These are phyloP conservation scores for Fusarium sp. DNA, from an alignment of 2,329 filamentous ascomycete genomes.

Conservation along the genomic window DNA sequence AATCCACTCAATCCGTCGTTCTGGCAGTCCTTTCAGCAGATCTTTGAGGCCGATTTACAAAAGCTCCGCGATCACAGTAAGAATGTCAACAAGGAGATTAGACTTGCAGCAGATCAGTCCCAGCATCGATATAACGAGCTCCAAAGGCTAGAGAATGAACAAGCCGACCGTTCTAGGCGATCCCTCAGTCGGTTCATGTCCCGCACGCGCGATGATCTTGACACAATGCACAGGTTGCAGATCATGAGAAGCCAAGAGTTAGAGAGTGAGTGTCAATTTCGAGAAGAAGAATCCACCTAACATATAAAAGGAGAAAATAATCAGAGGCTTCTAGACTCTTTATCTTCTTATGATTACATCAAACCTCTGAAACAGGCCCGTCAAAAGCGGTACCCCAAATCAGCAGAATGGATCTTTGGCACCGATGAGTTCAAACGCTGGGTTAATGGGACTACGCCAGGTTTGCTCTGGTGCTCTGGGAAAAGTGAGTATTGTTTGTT, in stretches of 20 bases:
- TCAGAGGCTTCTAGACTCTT: constrained; percentile 38
- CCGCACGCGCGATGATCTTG: fast-evolving
- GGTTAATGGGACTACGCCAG: constrained; percentile 1
- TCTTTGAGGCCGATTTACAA: constrained; percentile 38
- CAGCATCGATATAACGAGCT: constrained; percentile 36
- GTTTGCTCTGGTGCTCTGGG: constrained; percentile 42
- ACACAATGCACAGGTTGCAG: not conserved
- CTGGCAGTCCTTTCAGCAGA: constrained; percentile 42
- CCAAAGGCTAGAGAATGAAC: not conserved
- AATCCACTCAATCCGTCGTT: not conserved
- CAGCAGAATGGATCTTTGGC: constrained; percentile 41
- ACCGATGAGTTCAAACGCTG: constrained; percentile 40
- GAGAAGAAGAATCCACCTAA: fast-evolving
- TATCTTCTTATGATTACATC: constrained; percentile 41
- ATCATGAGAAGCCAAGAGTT: fast-evolving
- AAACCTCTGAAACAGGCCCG: constrained; percentile 40
- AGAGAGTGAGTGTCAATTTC: fast-evolving
- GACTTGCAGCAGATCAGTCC: constrained; percentile 36
- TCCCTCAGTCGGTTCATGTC: fast-evolving
- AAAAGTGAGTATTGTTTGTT: constrained; percentile 37
- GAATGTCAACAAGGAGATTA: constrained; percentile 38
- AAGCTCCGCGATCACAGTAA: constrained; percentile 28
- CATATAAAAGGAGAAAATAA: not conserved
- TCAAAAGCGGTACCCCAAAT: constrained; percentile 39
- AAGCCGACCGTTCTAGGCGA: not conserved